Conservation (phyloP, 2,329 filamentous ascomycete species). For the Ophiobolus disseminans region DNA sequence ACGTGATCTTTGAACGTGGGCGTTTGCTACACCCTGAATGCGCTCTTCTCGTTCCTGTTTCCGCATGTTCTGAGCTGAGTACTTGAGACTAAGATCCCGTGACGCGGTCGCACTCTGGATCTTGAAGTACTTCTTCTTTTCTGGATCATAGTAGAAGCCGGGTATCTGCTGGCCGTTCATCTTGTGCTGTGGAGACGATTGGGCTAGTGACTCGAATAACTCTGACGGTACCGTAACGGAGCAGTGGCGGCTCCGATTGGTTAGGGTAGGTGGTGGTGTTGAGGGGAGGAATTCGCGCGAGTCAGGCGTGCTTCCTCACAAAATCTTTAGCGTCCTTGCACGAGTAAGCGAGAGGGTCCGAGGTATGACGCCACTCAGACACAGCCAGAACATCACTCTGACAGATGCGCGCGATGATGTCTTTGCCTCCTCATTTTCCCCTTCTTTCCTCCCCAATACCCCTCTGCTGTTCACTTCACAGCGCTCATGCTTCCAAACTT, state of each 20-base stretch:
- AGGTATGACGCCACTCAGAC: constrained; percentile 32
- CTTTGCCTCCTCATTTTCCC: constrained; percentile 18
- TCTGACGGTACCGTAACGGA: background rate
- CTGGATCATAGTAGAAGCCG: constrained; percentile 57
- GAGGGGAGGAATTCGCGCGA: constrained; percentile 10
- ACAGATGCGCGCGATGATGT: constrained; percentile 20
- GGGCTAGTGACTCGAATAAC: too few relatives aligned
- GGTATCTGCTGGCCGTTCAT: constrained; percentile 55
- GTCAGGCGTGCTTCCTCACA: constrained; percentile 17
- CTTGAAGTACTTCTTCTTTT: constrained; percentile 60
- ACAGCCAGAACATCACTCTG: constrained; percentile 28
- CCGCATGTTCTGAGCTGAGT: constrained; percentile 51
- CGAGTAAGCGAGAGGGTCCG: constrained; percentile 10
- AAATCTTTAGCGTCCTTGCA: constrained; percentile 8
- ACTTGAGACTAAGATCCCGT: constrained; percentile 44
- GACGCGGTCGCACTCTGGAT: constrained; percentile 49
- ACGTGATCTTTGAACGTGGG: constrained; percentile 16
- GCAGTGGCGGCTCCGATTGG: too few relatives aligned
- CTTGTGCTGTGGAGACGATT: too few relatives aligned
- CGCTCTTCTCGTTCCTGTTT: constrained; percentile 41
- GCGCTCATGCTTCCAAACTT: constrained; percentile 15
- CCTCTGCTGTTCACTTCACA: background rate
- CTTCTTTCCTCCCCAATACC: background rate
- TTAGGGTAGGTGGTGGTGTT: background rate
- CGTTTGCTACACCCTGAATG: constrained; percentile 12